Conservation (phyloP, 768 basidiomycete species). For the Psilocybe subaeruginosa region DNA sequence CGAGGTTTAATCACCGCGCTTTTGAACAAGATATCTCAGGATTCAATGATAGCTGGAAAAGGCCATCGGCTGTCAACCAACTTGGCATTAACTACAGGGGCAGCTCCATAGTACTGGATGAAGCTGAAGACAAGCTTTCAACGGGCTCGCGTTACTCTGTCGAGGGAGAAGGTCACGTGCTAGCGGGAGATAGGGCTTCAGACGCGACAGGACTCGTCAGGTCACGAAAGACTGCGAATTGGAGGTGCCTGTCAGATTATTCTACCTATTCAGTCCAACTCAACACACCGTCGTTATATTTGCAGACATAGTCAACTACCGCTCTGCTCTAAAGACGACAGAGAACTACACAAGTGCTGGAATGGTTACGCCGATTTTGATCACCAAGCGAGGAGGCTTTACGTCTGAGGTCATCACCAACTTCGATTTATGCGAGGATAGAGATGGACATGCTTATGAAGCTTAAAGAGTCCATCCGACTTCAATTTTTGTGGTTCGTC, state of each 20-base stretch:
- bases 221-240: constrained; percentile 12
- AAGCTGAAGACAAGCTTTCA: constrained; percentile 7
- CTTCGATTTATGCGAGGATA: constrained; percentile 28
- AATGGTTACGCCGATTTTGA: constrained; percentile 26
- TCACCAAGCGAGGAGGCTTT: constrained; percentile 18
- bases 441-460: constrained; percentile 27
- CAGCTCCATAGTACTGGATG: constrained; percentile 52
- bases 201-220: constrained; percentile 37
- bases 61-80: constrained; percentile 33
- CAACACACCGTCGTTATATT: constrained; percentile 47
- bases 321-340: constrained; percentile 17
- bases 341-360: constrained; percentile 19
- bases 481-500: constrained; percentile 46
- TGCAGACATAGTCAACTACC: constrained; percentile 21
- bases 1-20: constrained; percentile 26
- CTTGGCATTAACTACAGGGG: constrained; percentile 59
- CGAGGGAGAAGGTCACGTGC: constrained; percentile 22
- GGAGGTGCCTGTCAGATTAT: constrained; percentile 28
- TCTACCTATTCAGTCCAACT: constrained; percentile 34
- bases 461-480: constrained; percentile 44
- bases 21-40: constrained; percentile 13
- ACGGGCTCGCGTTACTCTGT: constrained; percentile 17
- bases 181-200: constrained; percentile 50
- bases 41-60: constrained; percentile 22
- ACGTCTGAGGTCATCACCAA: constrained; percentile 8